Base-by-base conservation (phyloP, 129 eudicot species). In the Oenanthe sinensis region DNA sequence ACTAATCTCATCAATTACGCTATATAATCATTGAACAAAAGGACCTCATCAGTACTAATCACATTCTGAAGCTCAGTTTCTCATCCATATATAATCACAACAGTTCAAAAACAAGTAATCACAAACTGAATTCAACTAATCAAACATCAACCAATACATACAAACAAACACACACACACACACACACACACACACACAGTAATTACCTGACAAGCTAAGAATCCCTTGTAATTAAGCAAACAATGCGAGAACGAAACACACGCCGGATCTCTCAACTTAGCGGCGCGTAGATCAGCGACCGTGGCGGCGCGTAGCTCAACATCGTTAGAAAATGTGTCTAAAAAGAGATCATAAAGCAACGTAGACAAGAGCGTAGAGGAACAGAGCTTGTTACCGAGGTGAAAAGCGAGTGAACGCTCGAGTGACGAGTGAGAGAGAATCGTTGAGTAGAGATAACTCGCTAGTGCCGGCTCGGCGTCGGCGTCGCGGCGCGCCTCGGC, bases 401-500 rank as follows among this genome's bases (percentile, higher is more conserved):
- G 91, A 77, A 87, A 87, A 6, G 93, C 82, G 37, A 89, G 83
- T 1, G 93, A 87, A 0, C 89, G 84, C 3, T 83, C 83, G 12
- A 90, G 85, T 0, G 94, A 87, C 5, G 89, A 78, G 84, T 90
- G 94, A 30, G 88, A 87, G 20, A 90, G 82, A 49, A 90, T 90
- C 12, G 94, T 87, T 10, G 89, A 87, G 79, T 85, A 90, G 82
- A 87, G 89, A 82, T 90, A 90, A 28, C 88, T 83, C 2, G 94
- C 91, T 13, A 90, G 88, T 0, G 91, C 90, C 4, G 94, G 94
- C 49, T 90, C 91, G 14, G 88, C 86, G 58, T 90, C 94, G 36
- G 91, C 94, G 80, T 90, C 94, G 9, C 88, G 87, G 0, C 88
- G 85, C 2, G 91, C 91, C 80, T 85, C 93, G 39, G 89, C 89